Evolutionary conservation across 345 rosid species (phyloP), one percentile per base, ranked within the genome.

Genomic region (Salix udensis): DNA sequence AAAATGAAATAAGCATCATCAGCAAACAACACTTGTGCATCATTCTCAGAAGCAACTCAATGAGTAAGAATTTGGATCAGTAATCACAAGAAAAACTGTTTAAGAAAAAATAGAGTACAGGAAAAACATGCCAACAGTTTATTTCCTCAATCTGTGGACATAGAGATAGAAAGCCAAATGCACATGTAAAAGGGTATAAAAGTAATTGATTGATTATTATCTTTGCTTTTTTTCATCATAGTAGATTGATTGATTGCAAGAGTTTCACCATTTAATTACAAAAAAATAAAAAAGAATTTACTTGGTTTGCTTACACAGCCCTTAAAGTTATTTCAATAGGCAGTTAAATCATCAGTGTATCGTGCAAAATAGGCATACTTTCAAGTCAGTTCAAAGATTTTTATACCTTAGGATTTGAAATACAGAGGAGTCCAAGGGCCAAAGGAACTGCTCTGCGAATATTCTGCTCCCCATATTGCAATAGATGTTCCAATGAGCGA

Each of bases 391-490:
- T 44, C 37, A 39, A 65, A 14, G 71, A 68, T 36, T 3, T 55
- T 55, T n/a, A 50, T 81, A 93, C 99, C 97, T 94, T 96, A 28
- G 99, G 99, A 77, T 96, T 96, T 65, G 99, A 94, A 74, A 96
- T 89, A 82, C 99, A 96, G 24, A 96, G 93, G 72, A 96, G 97
- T 76, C 97, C 98, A 80, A 96, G 98, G 58, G 99, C 97, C 86
- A 96, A 84, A 65, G 98, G 99, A 81, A 94, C 97, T 71, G 96
- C 97, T 9, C 92, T 88, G 4, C 97, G 93, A 65, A 92, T 86
- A 85, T 91, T 89, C 76, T 87, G 98, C 77, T 96, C 97, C 64
- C 99, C 97, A 76, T 96, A 96, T 84, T 94, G 97, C 74, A 94
- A 84, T 80, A 96, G 90, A 74, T 93, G 98, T 84, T 96, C 98